Conservation (phyloP, 2,329 filamentous ascomycete genomes). For the Neopestalotiopsis rosae region DNA sequence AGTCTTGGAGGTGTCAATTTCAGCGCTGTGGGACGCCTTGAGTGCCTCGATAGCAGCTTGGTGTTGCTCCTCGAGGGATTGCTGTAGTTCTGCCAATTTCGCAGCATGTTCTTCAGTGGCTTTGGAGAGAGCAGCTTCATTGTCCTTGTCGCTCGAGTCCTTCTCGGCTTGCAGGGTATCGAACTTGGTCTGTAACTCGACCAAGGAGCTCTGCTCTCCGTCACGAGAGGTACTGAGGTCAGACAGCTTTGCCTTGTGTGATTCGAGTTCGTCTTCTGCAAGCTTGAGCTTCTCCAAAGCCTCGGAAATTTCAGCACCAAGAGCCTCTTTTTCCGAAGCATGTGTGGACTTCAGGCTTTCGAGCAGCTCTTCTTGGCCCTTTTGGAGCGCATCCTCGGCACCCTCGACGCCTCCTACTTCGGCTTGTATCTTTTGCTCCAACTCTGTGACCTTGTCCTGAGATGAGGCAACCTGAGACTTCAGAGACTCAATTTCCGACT, state of each 20-base stretch:
- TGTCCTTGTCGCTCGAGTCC: constrained; percentile 42
- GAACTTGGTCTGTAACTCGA: constrained; percentile 55
- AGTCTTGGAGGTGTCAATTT: constrained; percentile 52
- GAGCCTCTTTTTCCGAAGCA: constrained; percentile 50
- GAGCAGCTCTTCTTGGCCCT: constrained; percentile 52
- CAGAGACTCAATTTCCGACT: constrained; percentile 61
- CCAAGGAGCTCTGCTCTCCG: constrained; percentile 52
- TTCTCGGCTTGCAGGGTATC: constrained; percentile 50
- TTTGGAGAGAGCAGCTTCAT: constrained; percentile 42
- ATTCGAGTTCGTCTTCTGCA: constrained; percentile 56
- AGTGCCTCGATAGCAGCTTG: constrained; percentile 53
- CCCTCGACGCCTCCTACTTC: constrained; percentile 42
- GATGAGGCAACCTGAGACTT: constrained; percentile 61
- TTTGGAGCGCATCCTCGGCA: constrained; percentile 46
- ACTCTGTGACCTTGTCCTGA: constrained; percentile 59
- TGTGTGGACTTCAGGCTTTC: constrained; percentile 56
- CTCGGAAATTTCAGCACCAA: constrained; percentile 54
- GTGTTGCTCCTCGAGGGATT: constrained; percentile 56
- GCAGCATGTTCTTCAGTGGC: constrained; percentile 53
- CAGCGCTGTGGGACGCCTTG: constrained; percentile 57
- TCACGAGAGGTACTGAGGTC: constrained; percentile 56
- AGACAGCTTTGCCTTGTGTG: constrained; percentile 53
- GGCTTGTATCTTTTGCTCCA: constrained; percentile 56
- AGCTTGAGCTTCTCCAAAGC: constrained; percentile 55
- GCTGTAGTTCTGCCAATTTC: constrained; percentile 57